Percentiles rank a stretch among this genome's conserved stretches.
Conservation (phyloP, 139 green algal genomes). For the Micractinium conductrix region DNA sequence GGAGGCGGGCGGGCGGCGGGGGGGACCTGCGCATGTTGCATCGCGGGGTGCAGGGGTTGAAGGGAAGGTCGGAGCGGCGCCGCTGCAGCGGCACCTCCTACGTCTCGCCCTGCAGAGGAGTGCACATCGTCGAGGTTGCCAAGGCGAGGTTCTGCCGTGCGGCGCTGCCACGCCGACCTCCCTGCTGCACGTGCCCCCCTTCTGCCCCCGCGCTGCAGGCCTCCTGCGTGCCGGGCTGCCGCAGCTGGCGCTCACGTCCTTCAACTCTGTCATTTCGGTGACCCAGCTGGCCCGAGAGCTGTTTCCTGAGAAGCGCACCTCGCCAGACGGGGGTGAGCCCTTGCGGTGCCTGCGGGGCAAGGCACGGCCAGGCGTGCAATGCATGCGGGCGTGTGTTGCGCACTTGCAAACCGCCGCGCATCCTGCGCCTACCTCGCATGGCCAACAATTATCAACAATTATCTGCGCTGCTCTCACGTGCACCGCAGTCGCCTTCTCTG, state of each 20-base stretch:
- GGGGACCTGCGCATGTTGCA: neutral
- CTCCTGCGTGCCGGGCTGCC: constrained; percentile 47
- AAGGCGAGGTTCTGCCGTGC: too few relatives aligned
- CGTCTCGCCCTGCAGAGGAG: too few relatives aligned
- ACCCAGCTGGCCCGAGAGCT: constrained; percentile 72
- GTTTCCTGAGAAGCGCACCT: constrained; percentile 54
- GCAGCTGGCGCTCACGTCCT: constrained; percentile 65
- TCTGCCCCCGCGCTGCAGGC: neutral
- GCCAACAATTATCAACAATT: too few relatives aligned
- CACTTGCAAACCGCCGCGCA: too few relatives aligned
- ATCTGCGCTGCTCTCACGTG: neutral
- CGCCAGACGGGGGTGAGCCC: constrained; percentile 24
- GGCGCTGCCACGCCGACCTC: too few relatives aligned
- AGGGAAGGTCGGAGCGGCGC: too few relatives aligned
- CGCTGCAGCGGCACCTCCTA: too few relatives aligned
- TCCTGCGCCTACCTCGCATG: too few relatives aligned
- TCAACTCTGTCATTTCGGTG: constrained; percentile 87
- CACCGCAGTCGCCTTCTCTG: constrained; percentile 59
- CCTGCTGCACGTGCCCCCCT: neutral
- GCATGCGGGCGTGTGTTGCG: too few relatives aligned
- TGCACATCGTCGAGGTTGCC: too few relatives aligned
- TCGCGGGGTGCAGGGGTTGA: neutral
- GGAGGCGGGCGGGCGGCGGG: neutral
- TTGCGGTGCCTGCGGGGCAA: too few relatives aligned
- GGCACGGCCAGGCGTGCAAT: too few relatives aligned